Base-by-base conservation (phyloP, 768 basidiomycete species). In the Tylopilus balloui region DNA sequence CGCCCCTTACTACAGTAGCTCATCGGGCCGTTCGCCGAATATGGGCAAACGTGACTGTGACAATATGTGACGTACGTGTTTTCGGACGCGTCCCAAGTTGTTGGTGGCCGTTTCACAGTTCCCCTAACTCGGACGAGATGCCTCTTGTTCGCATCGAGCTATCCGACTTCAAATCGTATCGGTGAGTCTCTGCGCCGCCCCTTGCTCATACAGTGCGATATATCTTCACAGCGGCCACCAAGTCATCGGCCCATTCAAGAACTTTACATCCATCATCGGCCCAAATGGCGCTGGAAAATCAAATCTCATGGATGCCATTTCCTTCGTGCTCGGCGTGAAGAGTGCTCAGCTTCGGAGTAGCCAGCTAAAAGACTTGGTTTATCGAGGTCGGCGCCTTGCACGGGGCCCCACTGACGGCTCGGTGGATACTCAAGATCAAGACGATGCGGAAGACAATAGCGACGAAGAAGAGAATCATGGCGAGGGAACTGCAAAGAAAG, bases 251-350 rank as follows among this genome's bases (percentile, higher is more conserved):
- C 92, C 92, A 1, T 93, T 94, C 73, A 83, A 80, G 71, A 83
- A 85, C 61, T 99, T 99, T 70, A 94, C 95, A 0, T 95, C 92
- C 11, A 78, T 97, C 47, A 97, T 99, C 59, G 96, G 96, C 19
- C 95, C 96, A 29, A 98, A 99, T 85, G 95, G 96, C 49, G 92
- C 95, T 1, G 96, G 96, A 51, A 98, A 99, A 66, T 95, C 92
- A 10, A 99, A 99, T 67, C 81, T 98, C 48, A 98, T 98, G 96
- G 96, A 99, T 65, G 96, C 96, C 44, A 97, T 99, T 56, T 98
- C 96, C 4, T 98, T 99, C 65, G 96, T 98, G 9, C 83, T 99
- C 6, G 96, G 96, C 25, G 88, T 98, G 24, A 92, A 94, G 73
- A 93, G 90, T 52, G 88, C 85, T 2, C 92, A 96, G 55, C 77